These are phyloP conservation scores for Psidium friedrichsthalianum DNA, from an alignment of 345 rosid species.

Conservation along the genomic window DNA sequence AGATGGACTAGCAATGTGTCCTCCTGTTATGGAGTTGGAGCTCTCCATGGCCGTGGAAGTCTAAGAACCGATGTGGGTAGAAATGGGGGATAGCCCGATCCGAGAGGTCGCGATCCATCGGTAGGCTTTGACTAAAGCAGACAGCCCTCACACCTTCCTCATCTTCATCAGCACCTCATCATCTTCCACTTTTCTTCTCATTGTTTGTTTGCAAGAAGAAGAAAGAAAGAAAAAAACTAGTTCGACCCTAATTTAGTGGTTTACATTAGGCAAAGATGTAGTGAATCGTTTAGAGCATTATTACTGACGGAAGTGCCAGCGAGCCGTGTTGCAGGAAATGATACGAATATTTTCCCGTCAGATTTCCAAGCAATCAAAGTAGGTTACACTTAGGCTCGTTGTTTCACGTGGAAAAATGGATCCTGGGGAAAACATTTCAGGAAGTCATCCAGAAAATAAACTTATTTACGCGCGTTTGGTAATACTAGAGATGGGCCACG, in stretches of 20 bases:
- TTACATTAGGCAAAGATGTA: neutral
- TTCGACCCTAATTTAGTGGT: neutral
- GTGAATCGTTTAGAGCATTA: neutral
- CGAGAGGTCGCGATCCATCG: neutral
- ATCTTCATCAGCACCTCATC: neutral
- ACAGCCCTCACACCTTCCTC: neutral
- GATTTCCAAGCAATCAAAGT: too few species aligned
- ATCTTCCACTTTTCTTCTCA: neutral
- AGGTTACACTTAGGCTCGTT: too few species aligned
- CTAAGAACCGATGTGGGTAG: neutral
- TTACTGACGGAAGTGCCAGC: neutral
- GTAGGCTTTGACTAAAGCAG: neutral
- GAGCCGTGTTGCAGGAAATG: neutral
- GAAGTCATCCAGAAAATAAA: too few species aligned
- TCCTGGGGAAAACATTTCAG: too few species aligned
- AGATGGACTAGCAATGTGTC: neutral
- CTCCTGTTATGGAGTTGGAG: neutral
- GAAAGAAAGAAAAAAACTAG: neutral
- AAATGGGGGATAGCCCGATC: neutral
- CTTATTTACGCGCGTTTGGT: too few species aligned
- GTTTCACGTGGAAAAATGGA: too few species aligned
- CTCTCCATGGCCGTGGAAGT: neutral
- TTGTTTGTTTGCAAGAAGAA: neutral
- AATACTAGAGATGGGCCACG: too few species aligned
- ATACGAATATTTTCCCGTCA: too few species aligned